Percentiles rank a stretch among this genome's conserved stretches.
These are phyloP conservation scores for Colletotrichum siamense DNA, from an alignment of 2,329 filamentous ascomycete genomes.

Conservation along the genomic window DNA sequence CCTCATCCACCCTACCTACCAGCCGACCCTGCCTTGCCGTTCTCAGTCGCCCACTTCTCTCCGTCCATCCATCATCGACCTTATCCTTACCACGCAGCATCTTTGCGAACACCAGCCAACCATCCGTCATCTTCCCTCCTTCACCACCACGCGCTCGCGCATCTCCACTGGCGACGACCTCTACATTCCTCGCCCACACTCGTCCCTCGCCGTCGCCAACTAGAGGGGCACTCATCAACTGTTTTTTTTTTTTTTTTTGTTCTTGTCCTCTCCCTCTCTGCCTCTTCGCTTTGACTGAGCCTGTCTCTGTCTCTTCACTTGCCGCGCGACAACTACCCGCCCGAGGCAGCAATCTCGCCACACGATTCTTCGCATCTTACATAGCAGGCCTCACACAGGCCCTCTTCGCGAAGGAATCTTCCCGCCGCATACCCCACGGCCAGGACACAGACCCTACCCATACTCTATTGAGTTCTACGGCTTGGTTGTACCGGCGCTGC, in stretches of 20 bases:
- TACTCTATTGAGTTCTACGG: conserved; percentile 18
- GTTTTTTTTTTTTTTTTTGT: neutral
- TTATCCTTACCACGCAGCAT: conserved; percentile 11
- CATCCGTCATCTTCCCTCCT: conserved; percentile 23
- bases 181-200: neutral
- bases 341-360: conserved; percentile 1
- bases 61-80: conserved; percentile 19
- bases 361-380: conserved; percentile 2
- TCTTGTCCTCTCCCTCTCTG: neutral
- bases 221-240: neutral
- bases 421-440: conserved; percentile 3
- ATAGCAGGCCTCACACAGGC: conserved; percentile 12
- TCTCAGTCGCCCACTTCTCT: conserved; percentile 19
- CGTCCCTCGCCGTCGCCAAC: neutral
- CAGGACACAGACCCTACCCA: conserved; percentile 17
- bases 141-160: conserved; percentile 15
- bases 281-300: neutral
- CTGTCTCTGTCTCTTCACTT: neutral
- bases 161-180: conserved; percentile 18
- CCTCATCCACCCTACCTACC: neutral
- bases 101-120: conserved; percentile 22
- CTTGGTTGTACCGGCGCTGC: conserved; percentile 19
- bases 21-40: conserved; percentile 9
- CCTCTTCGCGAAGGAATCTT: conserved; percentile 9
- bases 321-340: neutral